Conservation (phyloP, 306 rosid genomes). For the Trichosanthes truncata region DNA sequence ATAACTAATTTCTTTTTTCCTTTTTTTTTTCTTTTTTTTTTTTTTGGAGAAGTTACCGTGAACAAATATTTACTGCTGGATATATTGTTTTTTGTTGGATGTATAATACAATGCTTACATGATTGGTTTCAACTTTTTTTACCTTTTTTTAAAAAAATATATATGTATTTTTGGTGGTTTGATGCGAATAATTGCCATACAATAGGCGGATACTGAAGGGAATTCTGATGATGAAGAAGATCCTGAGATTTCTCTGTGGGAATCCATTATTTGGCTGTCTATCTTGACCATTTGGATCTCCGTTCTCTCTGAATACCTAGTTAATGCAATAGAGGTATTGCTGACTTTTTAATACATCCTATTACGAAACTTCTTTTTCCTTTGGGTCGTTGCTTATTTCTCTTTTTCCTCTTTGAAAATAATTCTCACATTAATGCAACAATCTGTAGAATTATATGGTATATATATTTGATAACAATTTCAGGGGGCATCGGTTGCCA, state of each 20-base stretch:
- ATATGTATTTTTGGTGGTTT: not conserved
- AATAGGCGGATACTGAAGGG: conserved; percentile 34
- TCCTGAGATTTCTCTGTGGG: conserved; percentile 74
- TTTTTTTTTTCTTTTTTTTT: no score
- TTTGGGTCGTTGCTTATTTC: not conserved
- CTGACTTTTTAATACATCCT: not conserved
- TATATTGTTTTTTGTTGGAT: not conserved
- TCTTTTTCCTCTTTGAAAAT: not conserved
- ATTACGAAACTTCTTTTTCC: not conserved
- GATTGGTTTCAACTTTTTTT: not conserved
- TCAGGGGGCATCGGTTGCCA: conserved; percentile 56
- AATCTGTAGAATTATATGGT: not conserved
- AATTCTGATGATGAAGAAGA: conserved; percentile 34
- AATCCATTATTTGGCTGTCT: conserved; percentile 63
- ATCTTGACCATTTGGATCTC: conserved; percentile 69
- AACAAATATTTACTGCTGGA: not conserved
- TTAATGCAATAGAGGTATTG: conserved; percentile 63
- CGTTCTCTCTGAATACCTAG: conserved; percentile 61
- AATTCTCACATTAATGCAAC: not conserved
- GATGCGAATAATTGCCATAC: conserved; percentile 6
- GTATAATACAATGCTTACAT: not conserved
- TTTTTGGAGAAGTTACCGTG: not conserved
- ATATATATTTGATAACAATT: not conserved
- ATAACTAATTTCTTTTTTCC: not conserved
- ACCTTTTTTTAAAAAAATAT: not conserved